Conservation (phyloP, 345 rosid species). For the Eucalyptus cladocalyx region DNA sequence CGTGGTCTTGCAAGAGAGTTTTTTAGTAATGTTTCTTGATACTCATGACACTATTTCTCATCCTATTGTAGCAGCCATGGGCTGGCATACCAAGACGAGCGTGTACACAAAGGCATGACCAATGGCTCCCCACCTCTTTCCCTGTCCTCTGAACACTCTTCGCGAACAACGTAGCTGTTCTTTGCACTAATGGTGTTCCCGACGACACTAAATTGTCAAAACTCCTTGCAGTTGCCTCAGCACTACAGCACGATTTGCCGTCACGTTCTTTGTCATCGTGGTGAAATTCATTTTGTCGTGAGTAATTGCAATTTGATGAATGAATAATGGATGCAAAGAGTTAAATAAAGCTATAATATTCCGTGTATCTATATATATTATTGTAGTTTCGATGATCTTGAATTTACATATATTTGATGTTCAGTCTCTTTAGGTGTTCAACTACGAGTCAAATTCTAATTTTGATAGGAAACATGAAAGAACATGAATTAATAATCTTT, state of each 20-base stretch:
- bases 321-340: neutral
- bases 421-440: neutral
- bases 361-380: neutral
- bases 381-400: fast-evolving
- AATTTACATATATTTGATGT: neutral
- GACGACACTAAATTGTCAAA: neutral
- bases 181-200: neutral
- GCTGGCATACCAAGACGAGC: neutral
- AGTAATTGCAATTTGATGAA: neutral
- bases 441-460: neutral
- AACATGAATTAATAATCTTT: neutral
- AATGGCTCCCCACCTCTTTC: neutral
- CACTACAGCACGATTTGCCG: neutral
- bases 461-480: neutral
- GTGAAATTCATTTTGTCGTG: neutral
- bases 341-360: neutral
- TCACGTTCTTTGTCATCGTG: neutral
- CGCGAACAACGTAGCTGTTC: neutral
- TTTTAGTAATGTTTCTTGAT: neutral
- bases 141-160: neutral
- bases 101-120: neutral
- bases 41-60: neutral
- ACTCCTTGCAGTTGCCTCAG: neutral
- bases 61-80: neutral
- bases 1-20: neutral